Percentiles rank a stretch among this genome's conserved stretches.
Conservation (phyloP, 371 early-diverging fungal species). For the Gilbertella persicaria region DNA sequence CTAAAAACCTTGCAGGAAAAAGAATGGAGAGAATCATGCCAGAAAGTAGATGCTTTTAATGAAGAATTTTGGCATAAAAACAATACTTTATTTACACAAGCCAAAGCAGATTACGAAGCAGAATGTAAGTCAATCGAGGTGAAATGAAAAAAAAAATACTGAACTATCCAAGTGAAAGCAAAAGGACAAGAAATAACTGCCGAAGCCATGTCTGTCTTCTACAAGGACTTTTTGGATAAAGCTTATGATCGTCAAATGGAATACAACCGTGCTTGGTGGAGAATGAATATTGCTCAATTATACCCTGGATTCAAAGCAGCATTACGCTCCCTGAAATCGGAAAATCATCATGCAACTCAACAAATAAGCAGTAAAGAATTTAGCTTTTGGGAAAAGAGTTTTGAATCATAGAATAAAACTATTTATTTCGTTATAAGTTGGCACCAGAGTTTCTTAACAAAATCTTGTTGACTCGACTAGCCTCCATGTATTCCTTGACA, state of each 20-base stretch:
- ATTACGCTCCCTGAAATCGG: slow-evolving; percentile 33
- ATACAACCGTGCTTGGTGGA: slow-evolving; percentile 81
- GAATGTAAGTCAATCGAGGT: slow-evolving; percentile 42
- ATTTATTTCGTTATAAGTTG: slow-evolving; percentile 25
- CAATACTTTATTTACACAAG: slow-evolving; percentile 66
- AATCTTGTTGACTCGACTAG: slow-evolving; percentile 65
- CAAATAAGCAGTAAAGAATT: slow-evolving; percentile 16
- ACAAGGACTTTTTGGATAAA: slow-evolving; percentile 74
- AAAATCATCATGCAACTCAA: slow-evolving; percentile 4
- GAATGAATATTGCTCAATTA: slow-evolving; percentile 66
- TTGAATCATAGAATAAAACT: slow-evolving; percentile 38
- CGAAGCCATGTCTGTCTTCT: slow-evolving; percentile 76
- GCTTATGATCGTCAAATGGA: slow-evolving; percentile 71
- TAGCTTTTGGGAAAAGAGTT: slow-evolving; percentile 54
- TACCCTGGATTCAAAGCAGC: slow-evolving; percentile 69
- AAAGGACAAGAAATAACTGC: slow-evolving; percentile 58
- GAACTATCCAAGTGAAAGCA: slow-evolving; percentile 41
- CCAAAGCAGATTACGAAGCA: slow-evolving; percentile 68
- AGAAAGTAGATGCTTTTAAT: slow-evolving; percentile 63
- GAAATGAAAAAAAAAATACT: too few relatives aligned
- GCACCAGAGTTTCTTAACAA: slow-evolving; percentile 41
- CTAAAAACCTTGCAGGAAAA: slow-evolving; percentile 33
- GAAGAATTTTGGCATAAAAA: slow-evolving; percentile 79
- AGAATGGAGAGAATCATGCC: slow-evolving; percentile 56
- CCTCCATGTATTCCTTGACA: slow-evolving; percentile 79